phyloP scores from a whole-genome alignment of 2,329 filamentous ascomycete species.

The Orbilia oligospora region DNA sequence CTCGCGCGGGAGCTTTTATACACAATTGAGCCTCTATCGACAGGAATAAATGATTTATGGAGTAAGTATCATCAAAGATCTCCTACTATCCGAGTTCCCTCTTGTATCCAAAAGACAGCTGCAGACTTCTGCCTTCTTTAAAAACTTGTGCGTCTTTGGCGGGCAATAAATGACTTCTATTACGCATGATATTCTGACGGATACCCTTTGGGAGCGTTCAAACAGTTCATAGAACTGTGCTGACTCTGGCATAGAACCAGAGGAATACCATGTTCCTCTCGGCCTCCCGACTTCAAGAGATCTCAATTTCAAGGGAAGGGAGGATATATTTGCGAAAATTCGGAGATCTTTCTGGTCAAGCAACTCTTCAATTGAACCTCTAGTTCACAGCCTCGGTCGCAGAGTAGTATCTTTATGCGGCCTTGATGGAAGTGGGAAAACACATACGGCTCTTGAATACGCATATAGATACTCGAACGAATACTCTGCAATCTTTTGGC shows the following conservation, averaged over 20 bases:
- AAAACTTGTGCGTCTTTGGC: not conserved
- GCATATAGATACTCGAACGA: conserved; percentile 18
- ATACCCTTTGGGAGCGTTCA: not conserved
- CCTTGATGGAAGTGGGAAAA: conserved; percentile 31
- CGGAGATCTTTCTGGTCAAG: not conserved
- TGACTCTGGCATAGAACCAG: conserved; percentile 1
- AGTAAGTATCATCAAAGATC: not conserved
- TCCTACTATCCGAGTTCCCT: too few relatives aligned
- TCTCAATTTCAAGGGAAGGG: conserved; percentile 6
- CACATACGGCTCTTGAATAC: conserved; percentile 23
- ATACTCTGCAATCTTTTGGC: conserved; percentile 23
- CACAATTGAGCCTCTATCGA: not conserved
- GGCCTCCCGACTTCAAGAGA: not conserved
- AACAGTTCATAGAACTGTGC: not conserved
- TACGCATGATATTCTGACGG: not conserved
- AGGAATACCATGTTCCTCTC: not conserved
- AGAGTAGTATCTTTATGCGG: conserved; percentile 12
- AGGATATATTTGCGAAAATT: conserved; percentile 2
- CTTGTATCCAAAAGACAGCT: too few relatives aligned
- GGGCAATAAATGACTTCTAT: not conserved
- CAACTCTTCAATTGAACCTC: not conserved
- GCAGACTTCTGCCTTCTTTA: too few relatives aligned
- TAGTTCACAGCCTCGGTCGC: not conserved
- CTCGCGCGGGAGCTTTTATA: conserved; percentile 26
- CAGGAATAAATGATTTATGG: not conserved